Percentiles rank a stretch among this genome's conserved stretches.
phyloP scores from a whole-genome alignment of 345 rosid species.

The Anastatica hierochuntica region DNA sequence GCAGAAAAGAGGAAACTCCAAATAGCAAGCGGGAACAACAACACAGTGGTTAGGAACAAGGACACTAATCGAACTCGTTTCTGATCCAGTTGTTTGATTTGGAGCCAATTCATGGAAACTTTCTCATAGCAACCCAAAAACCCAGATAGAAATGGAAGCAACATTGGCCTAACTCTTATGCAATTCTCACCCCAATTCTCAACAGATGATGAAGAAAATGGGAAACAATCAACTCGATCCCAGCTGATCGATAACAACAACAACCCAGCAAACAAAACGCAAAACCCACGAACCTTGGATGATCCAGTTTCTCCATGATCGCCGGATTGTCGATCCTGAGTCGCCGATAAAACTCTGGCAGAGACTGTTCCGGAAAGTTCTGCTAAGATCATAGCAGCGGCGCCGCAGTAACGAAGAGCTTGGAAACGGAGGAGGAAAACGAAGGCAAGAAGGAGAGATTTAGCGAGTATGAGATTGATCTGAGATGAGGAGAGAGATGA shows the following conservation, averaged over 20 bases:
- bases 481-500: slow-evolving; percentile 44
- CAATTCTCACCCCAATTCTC: slow-evolving; percentile 45
- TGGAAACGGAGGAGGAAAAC: slow-evolving; percentile 80
- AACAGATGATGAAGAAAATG: slow-evolving; percentile 37
- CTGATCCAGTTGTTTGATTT: slow-evolving; percentile 51
- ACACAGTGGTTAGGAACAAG: slow-evolving; percentile 46
- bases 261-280: slow-evolving; percentile 49
- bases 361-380: slow-evolving; percentile 70
- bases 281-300: slow-evolving; percentile 51
- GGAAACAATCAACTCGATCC: slow-evolving; percentile 86
- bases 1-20: slow-evolving; percentile 46
- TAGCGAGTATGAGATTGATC: slow-evolving; percentile 38
- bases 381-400: slow-evolving; percentile 90
- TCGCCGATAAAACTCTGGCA: slow-evolving; percentile 41
- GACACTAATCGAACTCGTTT: slow-evolving; percentile 65
- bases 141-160: slow-evolving; percentile 80
- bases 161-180: slow-evolving; percentile 68
- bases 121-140: slow-evolving; percentile 81
- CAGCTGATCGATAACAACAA: slow-evolving; percentile 67
- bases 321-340: slow-evolving; percentile 9
- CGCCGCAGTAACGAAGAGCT: slow-evolving; percentile 83
- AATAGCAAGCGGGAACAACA: slow-evolving; percentile 69
- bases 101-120: slow-evolving; percentile 55
- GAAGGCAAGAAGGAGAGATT: slow-evolving; percentile 44
- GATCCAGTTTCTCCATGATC: slow-evolving; percentile 20